Percentiles rank a stretch among this genome's conserved stretches.
These are phyloP conservation scores for Giardia duodenalis DNA, from an alignment of 208 protist species.

Conservation along the genomic window DNA sequence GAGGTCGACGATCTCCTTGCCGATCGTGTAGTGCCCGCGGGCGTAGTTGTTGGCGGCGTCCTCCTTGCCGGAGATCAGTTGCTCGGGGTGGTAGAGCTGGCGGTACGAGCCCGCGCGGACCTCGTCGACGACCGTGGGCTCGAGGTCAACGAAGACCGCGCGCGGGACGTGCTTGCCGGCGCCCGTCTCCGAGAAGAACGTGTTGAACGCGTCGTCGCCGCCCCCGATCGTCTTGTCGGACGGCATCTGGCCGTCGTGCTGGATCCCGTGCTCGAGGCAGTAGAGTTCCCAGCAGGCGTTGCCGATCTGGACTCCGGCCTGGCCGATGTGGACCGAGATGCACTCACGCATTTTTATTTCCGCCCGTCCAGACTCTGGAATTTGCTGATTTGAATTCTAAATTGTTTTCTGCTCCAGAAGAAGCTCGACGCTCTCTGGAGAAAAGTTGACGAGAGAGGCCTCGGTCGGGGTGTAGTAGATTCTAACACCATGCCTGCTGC, in stretches of 20 bases:
- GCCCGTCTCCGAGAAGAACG: slow-evolving; percentile 71
- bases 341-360: slow-evolving; percentile 61
- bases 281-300: slow-evolving; percentile 82
- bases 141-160: slow-evolving; percentile 48
- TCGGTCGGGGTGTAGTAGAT: too few relatives aligned
- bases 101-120: slow-evolving; percentile 46
- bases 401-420: too few relatives aligned
- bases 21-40: slow-evolving; percentile 86
- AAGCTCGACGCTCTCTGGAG: too few relatives aligned
- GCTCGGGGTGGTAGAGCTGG: slow-evolving; percentile 54
- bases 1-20: slow-evolving; percentile 82
- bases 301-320: slow-evolving; percentile 83
- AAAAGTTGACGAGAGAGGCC: too few relatives aligned
- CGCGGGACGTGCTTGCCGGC: slow-evolving; percentile 53
- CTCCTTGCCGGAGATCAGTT: slow-evolving; percentile 58
- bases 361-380: background rate
- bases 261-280: slow-evolving; percentile 62
- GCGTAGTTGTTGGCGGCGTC: slow-evolving; percentile 59
- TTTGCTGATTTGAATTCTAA: background rate
- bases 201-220: slow-evolving; percentile 72
- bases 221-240: slow-evolving; percentile 62
- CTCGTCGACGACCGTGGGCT: slow-evolving; percentile 58
- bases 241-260: slow-evolving; percentile 60
- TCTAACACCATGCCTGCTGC: too few relatives aligned
- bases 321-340: slow-evolving; percentile 78